Base-by-base conservation (phyloP, 768 basidiomycete species). In the Suillus subalutaceus region DNA sequence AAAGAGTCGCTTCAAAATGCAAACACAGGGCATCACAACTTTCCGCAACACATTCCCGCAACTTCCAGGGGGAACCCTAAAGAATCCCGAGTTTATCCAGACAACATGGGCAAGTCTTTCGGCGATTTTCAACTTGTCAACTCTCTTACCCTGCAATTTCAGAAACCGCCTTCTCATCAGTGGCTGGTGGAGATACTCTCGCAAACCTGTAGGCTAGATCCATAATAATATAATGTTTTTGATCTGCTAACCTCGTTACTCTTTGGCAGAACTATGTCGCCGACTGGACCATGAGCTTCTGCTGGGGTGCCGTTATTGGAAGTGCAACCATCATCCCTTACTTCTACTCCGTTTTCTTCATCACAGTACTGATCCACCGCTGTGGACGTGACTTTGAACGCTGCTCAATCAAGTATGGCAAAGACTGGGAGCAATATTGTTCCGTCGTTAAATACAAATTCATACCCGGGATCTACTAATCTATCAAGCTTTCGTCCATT, bases 1-100 rank as follows among this genome's bases (percentile, higher is more conserved):
- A 75, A 99, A 99, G 82, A 96, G 93, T 69, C 89, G 89, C 68
- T 99, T 99, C 86, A 97, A 97, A 77, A 97, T 98, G 92, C 92
- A 97, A 75, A 91, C 91, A 46, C 93, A 95, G 72, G 96, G 95
- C 26, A 93, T 92, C 70, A 90, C 85, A 71, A 85, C 82, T 46
- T 91, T 90, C 81, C 91, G 97, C 73, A 90, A 90, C 72, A 90
- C 96, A 0, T 99, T 99, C 89, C 97, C 97, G 64, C 93, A 96
- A 73, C 81, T 97, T 10, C 96, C 97, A 0, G 85, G 93, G 76
- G 86, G 89, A 67, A 88, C 86, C 7, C 79, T 98, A 67, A 78
- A 93, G 72, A 91, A 99, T 77, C 97, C 97, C 5, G 90, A 88
- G 30, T 97, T 79, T 77, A 92, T 99, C 70, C 90, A 98, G 79